Conservation (phyloP, 2,329 filamentous ascomycete genomes). For the Paracamarosporium sp. region DNA sequence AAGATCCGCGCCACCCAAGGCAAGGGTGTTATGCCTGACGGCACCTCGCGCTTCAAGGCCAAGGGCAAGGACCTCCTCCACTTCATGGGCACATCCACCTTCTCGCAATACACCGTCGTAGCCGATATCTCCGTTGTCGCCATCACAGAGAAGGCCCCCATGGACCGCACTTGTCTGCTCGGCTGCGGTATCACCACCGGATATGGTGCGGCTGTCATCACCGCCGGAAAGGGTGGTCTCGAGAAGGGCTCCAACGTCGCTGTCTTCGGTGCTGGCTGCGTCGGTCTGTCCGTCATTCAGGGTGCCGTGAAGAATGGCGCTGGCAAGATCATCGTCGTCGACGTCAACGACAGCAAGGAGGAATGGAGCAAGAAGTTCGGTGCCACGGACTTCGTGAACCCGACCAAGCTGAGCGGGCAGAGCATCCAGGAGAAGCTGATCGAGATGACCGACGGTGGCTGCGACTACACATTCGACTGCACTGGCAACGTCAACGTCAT, state of each 20-base stretch:
- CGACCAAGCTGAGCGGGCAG: conserved; percentile 69
- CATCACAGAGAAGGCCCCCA: conserved; percentile 86
- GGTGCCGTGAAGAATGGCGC: conserved; percentile 87
- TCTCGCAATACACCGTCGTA: conserved; percentile 98
- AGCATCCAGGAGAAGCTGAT: conserved; percentile 90
- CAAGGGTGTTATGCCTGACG: conserved; percentile 95
- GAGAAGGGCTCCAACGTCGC: conserved; percentile 90
- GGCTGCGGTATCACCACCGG: conserved; percentile 99
- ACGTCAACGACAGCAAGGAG: conserved; percentile 89
- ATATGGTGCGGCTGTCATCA: conserved; percentile 94
- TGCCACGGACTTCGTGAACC: conserved; percentile 96
- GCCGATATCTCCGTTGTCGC: conserved; percentile 98
- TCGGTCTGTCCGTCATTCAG: conserved; percentile 94
- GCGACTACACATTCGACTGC: conserved; percentile 99
- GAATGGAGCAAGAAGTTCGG: conserved; percentile 93
- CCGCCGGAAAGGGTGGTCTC: conserved; percentile 72
- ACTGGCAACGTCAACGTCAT: conserved; percentile 97
- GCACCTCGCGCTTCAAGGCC: conserved; percentile 91
- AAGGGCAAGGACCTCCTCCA: conserved; percentile 95
- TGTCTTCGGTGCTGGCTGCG: conserved; percentile 94
- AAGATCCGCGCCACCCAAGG: conserved; percentile 98
- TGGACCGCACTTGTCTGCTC: conserved; percentile 94
- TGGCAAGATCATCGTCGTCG: conserved; percentile 76
- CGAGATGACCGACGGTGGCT: conserved; percentile 97
- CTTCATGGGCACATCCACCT: conserved; percentile 99